Base-by-base conservation (phyloP, 2,329 filamentous ascomycete species). In the Pseudocercospora crystallina region DNA sequence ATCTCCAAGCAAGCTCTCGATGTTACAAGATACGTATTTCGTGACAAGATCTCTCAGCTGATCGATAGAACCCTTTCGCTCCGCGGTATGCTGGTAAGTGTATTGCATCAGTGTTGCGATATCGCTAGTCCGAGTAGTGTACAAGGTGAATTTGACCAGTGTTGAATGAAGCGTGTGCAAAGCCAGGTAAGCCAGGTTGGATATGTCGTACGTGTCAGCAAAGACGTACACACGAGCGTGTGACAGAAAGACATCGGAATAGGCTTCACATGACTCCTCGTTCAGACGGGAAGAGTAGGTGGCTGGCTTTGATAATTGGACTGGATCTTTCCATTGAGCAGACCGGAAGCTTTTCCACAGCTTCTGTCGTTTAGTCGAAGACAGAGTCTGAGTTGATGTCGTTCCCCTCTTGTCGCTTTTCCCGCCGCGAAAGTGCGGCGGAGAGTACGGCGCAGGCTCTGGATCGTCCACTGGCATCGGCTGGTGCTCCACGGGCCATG, bases 281-380 rank as follows among this genome's bases (percentile, higher is more conserved):
- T 53, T 53, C 1, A 29, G 13, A 29, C 33, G 9, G 5, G 26
- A 20, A 10, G 9, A 29, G 34, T 52, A 37, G 8, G 20, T 13
- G 2, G 20, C 86, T 17, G 12, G n/a, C 13, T 47, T 41, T 37
- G 30, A n/a, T 14, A 20, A 15, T 9, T 32, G 31, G 15, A 29
- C n/a, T 8, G 26, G 43, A 13, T 14, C 3, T 35, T 34, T 14
- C 35, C 17, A 31, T 13, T 29, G 8, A 3, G 41, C 30, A n/a
- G 36, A 38, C 9, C 14, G 31, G 50, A 45, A 44, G 12, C 9
- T 33, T 12, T 50, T 15, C 34, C 33, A 44, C 5, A 34, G 40
- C 26, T 32, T 12, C 9, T 12, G 10, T 15, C 20, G 40, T n/a
- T 26, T n/a, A 4, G 14, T 13, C 3, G 39, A 32, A 43, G 47